Evolutionary conservation across 108 stramenopile species (phyloP).

Genomic region (Fragilariopsis cylindrus): DNA sequence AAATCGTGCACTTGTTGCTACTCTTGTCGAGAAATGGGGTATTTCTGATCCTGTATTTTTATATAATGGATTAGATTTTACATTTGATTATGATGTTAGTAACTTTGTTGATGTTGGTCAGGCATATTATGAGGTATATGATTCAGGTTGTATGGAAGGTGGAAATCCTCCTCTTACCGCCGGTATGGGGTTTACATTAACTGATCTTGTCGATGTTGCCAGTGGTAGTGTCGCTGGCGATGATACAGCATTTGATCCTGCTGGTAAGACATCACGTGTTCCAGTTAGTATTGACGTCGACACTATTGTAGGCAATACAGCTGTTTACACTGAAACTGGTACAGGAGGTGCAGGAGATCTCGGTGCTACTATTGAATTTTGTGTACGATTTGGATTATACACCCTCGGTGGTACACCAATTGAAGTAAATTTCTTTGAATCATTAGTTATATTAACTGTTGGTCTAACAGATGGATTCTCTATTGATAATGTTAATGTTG

Average conservation of each 20-base stretch:
- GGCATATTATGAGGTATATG: neutral
- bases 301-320: neutral
- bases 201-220: neutral
- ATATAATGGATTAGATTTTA: neutral
- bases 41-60: neutral
- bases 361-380: neutral
- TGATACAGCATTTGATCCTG: neutral
- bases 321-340: neutral
- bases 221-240: neutral
- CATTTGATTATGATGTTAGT: neutral
- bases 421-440: slow-evolving; percentile 23
- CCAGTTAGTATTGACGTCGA: neutral
- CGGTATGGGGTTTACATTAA: neutral
- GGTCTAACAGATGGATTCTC: neutral
- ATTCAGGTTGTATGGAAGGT: neutral
- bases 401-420: neutral
- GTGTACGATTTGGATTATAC: neutral
- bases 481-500: slow-evolving; percentile 12
- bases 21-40: neutral
- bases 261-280: neutral
- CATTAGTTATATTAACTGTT: slow-evolving; percentile 8
- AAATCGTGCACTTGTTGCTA: neutral
- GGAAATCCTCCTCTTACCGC: neutral
- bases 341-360: neutral
- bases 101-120: neutral